These are phyloP conservation scores for Suillus spraguei DNA, from an alignment of 768 basidiomycete genomes.

Conservation along the genomic window DNA sequence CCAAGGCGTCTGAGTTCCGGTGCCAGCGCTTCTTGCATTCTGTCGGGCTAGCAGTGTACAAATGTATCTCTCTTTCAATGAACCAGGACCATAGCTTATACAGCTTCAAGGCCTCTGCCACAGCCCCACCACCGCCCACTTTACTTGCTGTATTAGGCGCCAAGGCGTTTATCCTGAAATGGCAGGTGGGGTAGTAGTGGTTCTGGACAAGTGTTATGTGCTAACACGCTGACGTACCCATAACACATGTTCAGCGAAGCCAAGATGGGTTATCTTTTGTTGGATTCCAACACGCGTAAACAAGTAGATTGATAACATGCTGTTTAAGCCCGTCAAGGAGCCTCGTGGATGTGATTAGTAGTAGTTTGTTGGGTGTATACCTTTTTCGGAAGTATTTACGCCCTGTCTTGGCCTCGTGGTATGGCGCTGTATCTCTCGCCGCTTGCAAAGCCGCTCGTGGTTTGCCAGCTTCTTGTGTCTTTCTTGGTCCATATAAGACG, in stretches of 20 bases:
- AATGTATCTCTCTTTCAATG: not conserved
- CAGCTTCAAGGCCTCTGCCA: not conserved
- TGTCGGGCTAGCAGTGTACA: not conserved
- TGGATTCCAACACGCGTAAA: conserved; percentile 9
- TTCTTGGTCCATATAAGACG: conserved; percentile 21
- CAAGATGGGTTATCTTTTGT: not conserved
- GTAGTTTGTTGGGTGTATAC: not conserved
- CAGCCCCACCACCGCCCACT: not conserved
- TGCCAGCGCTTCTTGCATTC: not conserved
- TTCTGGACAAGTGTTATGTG: not conserved
- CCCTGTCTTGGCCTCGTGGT: conserved; percentile 5
- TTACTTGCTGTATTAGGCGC: not conserved
- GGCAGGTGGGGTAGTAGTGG: not conserved
- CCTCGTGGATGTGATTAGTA: not conserved
- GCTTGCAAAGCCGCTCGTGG: conserved; percentile 5
- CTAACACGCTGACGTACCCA: not conserved
- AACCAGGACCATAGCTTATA: not conserved
- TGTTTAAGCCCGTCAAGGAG: conserved; percentile 1
- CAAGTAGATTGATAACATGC: not conserved
- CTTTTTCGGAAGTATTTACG: conserved; percentile 5
- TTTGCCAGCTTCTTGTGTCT: conserved; percentile 13
- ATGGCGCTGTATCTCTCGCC: conserved; percentile 2
- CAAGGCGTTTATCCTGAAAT: not conserved
- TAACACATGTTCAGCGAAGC: not conserved
- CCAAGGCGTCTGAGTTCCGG: not conserved